A percentile compares a stretch with the other conserved stretches of the same genome.
Conservation (phyloP, 306 rosid species). For the Inga leiocalycina region DNA sequence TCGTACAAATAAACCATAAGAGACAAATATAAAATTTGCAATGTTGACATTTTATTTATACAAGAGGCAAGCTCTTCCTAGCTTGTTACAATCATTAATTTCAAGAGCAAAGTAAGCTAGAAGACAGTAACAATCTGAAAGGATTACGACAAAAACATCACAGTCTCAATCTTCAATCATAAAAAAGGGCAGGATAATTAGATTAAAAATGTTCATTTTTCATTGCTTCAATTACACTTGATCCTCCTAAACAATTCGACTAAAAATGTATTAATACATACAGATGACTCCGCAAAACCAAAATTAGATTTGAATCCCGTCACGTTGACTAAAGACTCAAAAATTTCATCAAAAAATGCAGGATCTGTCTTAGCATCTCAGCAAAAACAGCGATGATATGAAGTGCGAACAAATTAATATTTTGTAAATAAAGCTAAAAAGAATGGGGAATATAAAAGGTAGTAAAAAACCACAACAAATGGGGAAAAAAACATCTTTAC, state of each 20-base stretch:
- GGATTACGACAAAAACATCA: not conserved
- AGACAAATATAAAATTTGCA: not conserved
- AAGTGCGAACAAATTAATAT: not conserved
- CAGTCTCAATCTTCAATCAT: not conserved
- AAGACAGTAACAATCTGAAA: not conserved
- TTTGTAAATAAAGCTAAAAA: not conserved
- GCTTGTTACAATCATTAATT: not conserved
- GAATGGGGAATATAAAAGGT: not conserved
- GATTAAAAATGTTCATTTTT: not conserved
- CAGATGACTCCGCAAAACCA: not conserved
- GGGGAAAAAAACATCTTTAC: not conserved
- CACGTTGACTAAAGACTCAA: not conserved
- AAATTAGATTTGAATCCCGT: not conserved
- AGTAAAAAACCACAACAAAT: not conserved
- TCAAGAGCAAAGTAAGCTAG: not conserved
- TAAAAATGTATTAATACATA: not conserved
- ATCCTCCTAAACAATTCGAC: not conserved
- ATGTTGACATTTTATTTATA: not conserved
- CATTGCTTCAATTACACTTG: not conserved
- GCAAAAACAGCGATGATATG: not conserved
- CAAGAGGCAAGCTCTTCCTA: not conserved
- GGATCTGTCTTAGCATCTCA: slow-evolving; percentile 19
- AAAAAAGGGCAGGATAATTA: not conserved
- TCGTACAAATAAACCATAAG: not conserved
- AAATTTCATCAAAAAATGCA: not conserved